Evolutionary conservation across 2,329 filamentous ascomycete species (phyloP).

Genomic region (Dactylellina cionopaga): DNA sequence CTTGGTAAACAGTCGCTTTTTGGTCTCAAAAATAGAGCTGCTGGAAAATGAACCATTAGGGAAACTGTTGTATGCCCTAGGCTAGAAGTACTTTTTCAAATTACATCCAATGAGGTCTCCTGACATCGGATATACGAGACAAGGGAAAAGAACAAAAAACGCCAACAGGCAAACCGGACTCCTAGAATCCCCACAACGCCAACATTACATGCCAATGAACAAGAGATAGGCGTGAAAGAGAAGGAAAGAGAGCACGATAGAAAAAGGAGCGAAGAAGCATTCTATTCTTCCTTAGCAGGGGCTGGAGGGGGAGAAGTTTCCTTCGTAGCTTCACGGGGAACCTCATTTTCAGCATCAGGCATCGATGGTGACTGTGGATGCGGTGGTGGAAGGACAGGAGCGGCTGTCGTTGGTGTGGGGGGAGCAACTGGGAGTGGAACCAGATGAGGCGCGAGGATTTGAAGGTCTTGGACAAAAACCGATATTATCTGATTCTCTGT

Average conservation of each 20-base stretch:
- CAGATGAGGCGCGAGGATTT: background rate
- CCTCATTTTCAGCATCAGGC: constrained; percentile 9
- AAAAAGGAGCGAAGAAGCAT: background rate
- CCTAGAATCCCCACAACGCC: background rate
- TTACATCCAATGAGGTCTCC: background rate
- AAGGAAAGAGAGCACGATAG: background rate
- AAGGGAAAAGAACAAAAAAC: background rate
- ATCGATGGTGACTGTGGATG: background rate
- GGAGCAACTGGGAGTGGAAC: constrained; percentile 2
- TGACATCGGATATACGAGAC: background rate
- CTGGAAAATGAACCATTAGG: no score
- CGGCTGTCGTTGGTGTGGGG: background rate
- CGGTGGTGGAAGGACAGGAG: background rate
- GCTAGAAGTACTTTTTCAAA: background rate
- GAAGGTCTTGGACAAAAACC: background rate
- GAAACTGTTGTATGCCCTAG: no score
- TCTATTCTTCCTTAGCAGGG: constrained; percentile 6
- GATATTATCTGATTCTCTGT: background rate
- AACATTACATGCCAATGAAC: background rate
- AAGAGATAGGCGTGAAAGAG: background rate
- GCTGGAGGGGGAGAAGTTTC: background rate
- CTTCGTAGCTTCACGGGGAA: background rate
- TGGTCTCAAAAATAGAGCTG: no score
- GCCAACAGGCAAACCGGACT: no score
- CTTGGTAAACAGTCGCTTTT: no score